Evolutionary conservation across 306 rosid genomes (phyloP).

Genomic region (Astragalus glycyphyllos): DNA sequence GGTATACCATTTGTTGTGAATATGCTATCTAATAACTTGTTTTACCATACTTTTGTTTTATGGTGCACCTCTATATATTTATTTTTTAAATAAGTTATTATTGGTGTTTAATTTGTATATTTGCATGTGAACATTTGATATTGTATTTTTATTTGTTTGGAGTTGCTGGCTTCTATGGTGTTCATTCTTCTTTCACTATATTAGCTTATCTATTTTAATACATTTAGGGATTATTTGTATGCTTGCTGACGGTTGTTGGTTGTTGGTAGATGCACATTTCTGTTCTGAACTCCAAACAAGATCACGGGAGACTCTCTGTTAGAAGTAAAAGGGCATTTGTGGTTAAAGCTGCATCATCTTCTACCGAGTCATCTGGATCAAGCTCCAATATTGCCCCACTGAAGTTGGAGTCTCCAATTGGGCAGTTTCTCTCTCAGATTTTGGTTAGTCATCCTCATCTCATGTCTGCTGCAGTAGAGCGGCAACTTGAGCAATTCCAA

Average conservation of each 20-base stretch:
- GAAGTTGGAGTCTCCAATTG: conserved; percentile 91
- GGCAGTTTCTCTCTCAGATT: conserved; percentile 88
- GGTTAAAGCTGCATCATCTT: conserved; percentile 55
- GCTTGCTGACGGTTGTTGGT: conserved; percentile 31
- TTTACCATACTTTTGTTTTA: not conserved
- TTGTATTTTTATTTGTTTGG: conserved; percentile 9
- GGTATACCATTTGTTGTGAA: not conserved
- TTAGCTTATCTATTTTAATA: not conserved
- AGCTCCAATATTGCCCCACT: conserved; percentile 77
- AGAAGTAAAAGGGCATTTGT: conserved; percentile 60
- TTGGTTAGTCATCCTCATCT: conserved; percentile 91
- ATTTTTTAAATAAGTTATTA: not conserved
- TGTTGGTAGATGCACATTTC: conserved; percentile 52
- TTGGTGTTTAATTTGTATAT: conserved; percentile 16
- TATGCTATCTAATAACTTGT: not conserved
- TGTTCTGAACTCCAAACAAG: conserved; percentile 51
- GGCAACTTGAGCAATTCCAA: conserved; percentile 92
- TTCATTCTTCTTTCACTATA: conserved; percentile 3
- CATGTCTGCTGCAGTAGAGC: conserved; percentile 92
- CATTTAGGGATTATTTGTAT: conserved; percentile 7
- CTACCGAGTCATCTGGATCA: conserved; percentile 60
- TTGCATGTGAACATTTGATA: conserved; percentile 1
- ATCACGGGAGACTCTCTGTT: conserved; percentile 44
- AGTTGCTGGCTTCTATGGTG: conserved; percentile 4
- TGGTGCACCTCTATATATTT: not conserved